phyloP scores from a whole-genome alignment of 2,329 filamentous ascomycete species.

The Knufia petricola region DNA sequence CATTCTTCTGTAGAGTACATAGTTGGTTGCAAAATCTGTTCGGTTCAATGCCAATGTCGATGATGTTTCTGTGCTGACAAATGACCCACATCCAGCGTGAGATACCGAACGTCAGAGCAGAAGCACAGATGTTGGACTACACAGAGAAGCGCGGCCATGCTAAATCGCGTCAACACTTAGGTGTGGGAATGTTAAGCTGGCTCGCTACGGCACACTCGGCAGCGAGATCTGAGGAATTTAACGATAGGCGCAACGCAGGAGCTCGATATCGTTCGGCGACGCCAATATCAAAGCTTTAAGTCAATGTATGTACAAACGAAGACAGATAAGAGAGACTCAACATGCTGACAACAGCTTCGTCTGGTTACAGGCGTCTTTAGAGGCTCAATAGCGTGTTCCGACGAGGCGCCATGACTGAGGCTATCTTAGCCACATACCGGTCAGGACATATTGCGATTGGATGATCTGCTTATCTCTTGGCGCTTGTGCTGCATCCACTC shows the following conservation, averaged over 20 bases:
- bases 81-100: too few relatives aligned
- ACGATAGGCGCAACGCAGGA: neutral
- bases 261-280: neutral
- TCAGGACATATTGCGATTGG: neutral
- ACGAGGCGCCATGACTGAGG: neutral
- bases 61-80: too few relatives aligned
- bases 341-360: neutral
- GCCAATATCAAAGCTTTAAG: neutral
- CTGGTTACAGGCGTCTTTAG: neutral
- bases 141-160: too few relatives aligned
- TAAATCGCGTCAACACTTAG: too few relatives aligned
- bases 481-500: neutral
- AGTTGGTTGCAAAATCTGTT: too few relatives aligned
- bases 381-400: neutral
- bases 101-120: too few relatives aligned
- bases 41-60: too few relatives aligned
- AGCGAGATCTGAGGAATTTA: too few relatives aligned
- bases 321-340: neutral
- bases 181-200: too few relatives aligned
- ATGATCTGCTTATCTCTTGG: slow-evolving; percentile 5
- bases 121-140: too few relatives aligned
- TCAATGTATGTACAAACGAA: neutral
- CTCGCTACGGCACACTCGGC: too few relatives aligned
- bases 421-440: neutral
- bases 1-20: too few relatives aligned